Percentiles rank a stretch among this genome's conserved stretches.
phyloP scores from a whole-genome alignment of 176 grass and related monocot species.

The Urochloa ruziziensis region DNA sequence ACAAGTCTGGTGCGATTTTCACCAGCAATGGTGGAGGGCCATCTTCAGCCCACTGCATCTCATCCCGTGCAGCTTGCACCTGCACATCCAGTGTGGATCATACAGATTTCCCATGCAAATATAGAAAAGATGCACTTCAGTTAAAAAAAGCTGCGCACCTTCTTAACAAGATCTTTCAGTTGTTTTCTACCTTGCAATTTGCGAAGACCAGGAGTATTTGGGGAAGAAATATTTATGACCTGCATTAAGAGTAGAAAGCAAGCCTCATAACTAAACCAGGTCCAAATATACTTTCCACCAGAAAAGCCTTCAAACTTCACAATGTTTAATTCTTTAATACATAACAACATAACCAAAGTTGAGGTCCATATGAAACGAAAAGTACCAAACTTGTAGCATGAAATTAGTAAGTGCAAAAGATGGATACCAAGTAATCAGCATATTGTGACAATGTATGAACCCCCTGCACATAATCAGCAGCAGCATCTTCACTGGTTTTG shows the following conservation, averaged over 20 bases:
- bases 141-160: slow-evolving; percentile 42
- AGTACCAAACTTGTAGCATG: neutral
- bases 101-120: slow-evolving; percentile 23
- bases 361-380: slow-evolving; percentile 11
- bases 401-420: slow-evolving; percentile 17
- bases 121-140: neutral
- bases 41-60: slow-evolving; percentile 99
- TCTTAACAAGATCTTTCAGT: slow-evolving; percentile 92
- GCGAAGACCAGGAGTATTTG: slow-evolving; percentile 95
- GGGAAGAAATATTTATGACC: slow-evolving; percentile 99
- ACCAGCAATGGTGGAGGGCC: slow-evolving; percentile 93
- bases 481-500: slow-evolving; percentile 91
- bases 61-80: slow-evolving; percentile 95
- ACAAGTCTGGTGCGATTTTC: slow-evolving; percentile 94
- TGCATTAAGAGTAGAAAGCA: slow-evolving; percentile 29
- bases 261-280: neutral
- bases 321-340: slow-evolving; percentile 13
- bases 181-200: slow-evolving; percentile 93
- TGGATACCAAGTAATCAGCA: slow-evolving; percentile 92
- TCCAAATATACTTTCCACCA: slow-evolving; percentile 12
- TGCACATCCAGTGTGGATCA: slow-evolving; percentile 31
- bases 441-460: slow-evolving; percentile 98
- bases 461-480: slow-evolving; percentile 96
- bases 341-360: neutral
- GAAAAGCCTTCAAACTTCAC: slow-evolving; percentile 15